phyloP scores from a whole-genome alignment of 1,284 basidiomycete species.

The Puccinia novopanici region DNA sequence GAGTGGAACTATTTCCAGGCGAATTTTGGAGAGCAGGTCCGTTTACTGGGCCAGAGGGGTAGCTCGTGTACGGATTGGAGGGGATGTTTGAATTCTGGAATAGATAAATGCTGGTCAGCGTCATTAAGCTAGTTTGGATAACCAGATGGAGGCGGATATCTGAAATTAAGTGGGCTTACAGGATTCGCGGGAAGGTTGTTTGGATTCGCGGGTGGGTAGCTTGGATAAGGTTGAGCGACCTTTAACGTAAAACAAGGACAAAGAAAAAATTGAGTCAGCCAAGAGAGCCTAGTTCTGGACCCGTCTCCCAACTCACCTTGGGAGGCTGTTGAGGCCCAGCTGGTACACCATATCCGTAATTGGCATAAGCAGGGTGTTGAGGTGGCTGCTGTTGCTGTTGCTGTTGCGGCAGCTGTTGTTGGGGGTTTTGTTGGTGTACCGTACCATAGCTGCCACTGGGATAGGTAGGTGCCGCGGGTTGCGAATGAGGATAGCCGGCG shows the following conservation, averaged over 20 bases:
- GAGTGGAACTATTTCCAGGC: conserved; percentile 17
- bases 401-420: conserved; percentile 20
- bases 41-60: conserved; percentile 18
- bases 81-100: conserved; percentile 30
- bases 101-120: neutral
- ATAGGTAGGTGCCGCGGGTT: neutral
- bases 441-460: neutral
- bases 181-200: conserved; percentile 36
- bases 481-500: conserved; percentile 6
- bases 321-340: conserved; percentile 38
- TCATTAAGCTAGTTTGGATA: neutral
- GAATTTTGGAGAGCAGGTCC: conserved; percentile 25
- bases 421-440: neutral
- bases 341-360: conserved; percentile 46
- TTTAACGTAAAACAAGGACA: neutral
- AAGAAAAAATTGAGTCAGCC: neutral
- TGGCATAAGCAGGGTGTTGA: conserved; percentile 49
- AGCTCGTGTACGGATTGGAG: conserved; percentile 31
- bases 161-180: neutral
- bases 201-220: conserved; percentile 16
- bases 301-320: conserved; percentile 22
- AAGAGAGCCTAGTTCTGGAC: neutral
- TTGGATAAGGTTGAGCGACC: conserved; percentile 32
- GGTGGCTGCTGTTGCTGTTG: conserved; percentile 5
- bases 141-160: neutral